Evolutionary conservation across 352 stramenopile genomes (phyloP).

Genomic region (Elongisporangium prolatum): DNA sequence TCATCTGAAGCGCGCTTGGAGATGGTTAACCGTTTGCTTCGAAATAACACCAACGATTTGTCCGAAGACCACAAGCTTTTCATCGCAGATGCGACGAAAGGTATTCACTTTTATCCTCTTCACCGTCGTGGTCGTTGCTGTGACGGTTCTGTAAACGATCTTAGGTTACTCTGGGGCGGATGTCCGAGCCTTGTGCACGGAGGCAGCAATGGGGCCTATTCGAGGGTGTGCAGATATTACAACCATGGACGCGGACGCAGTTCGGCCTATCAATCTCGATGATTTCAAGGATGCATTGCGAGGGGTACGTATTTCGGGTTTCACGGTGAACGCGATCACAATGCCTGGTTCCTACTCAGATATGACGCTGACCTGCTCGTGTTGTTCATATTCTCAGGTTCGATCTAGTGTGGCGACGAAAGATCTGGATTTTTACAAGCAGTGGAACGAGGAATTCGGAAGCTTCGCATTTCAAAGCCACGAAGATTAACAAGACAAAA

Average conservation of each 20-base stretch:
- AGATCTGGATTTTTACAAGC: slow-evolving; percentile 91
- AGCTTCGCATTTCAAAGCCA: slow-evolving; percentile 82
- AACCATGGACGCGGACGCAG: slow-evolving; percentile 84
- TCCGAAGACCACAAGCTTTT: slow-evolving; percentile 82
- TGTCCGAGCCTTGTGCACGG: slow-evolving; percentile 94
- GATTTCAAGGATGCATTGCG: slow-evolving; percentile 95
- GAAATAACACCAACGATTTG: slow-evolving; percentile 91
- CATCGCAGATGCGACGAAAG: slow-evolving; percentile 85
- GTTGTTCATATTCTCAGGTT: slow-evolving; percentile 41
- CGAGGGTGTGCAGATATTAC: slow-evolving; percentile 74
- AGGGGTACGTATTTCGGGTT: slow-evolving; percentile 47
- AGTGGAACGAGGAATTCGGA: slow-evolving; percentile 94
- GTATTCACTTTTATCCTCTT: slow-evolving; percentile 13
- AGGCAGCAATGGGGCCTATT: slow-evolving; percentile 98
- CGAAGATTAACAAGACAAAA: slow-evolving; percentile 20
- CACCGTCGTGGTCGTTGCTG: background rate
- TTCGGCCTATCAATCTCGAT: slow-evolving; percentile 93
- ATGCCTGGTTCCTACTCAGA: too few relatives aligned
- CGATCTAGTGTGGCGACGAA: slow-evolving; percentile 93
- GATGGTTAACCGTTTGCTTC: slow-evolving; percentile 90
- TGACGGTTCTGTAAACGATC: background rate
- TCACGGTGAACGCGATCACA: too few relatives aligned
- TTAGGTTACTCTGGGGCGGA: slow-evolving; percentile 97
- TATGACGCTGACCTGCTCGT: background rate
- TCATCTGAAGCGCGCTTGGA: slow-evolving; percentile 81